Conservation (phyloP, 768 basidiomycete species). For the Lactarius vividus region DNA sequence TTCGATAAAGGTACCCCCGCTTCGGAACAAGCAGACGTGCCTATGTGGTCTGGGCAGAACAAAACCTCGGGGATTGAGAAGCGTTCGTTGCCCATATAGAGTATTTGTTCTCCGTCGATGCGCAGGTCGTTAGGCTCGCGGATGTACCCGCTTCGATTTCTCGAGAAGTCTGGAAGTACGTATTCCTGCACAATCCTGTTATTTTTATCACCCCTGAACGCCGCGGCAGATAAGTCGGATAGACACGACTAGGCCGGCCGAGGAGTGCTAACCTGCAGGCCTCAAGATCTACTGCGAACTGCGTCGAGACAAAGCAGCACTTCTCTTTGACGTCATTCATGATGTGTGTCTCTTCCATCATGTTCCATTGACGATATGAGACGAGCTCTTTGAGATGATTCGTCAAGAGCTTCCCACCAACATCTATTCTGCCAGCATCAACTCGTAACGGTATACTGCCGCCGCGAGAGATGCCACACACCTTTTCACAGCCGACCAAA, state of each 20-base stretch:
- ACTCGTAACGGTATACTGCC: constrained; percentile 1
- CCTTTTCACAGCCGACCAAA: constrained; percentile 76
- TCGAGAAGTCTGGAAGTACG: constrained; percentile 83
- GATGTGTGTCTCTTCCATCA: constrained; percentile 96
- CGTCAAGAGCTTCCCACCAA: constrained; percentile 92
- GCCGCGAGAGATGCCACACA: neutral
- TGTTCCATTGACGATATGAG: constrained; percentile 96
- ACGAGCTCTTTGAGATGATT: constrained; percentile 93
- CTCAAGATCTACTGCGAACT: constrained; percentile 74
- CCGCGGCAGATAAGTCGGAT: constrained; percentile 11
- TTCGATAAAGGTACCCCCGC: constrained; percentile 3
- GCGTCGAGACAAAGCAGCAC: constrained; percentile 80
- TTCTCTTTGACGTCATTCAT: constrained; percentile 91
- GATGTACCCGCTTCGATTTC: constrained; percentile 57
- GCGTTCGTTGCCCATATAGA: constrained; percentile 88
- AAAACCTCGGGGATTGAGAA: constrained; percentile 91
- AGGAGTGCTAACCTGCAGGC: constrained; percentile 60
- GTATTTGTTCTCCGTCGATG: constrained; percentile 59
- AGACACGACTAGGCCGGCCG: constrained; percentile 11
- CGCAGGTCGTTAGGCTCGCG: constrained; percentile 52
- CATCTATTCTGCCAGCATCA: constrained; percentile 66
- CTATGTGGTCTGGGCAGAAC: constrained; percentile 88
- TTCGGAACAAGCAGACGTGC: constrained; percentile 38
- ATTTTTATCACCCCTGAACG: constrained; percentile 49
- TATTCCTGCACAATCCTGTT: constrained; percentile 85